A percentile compares a stretch with the other conserved stretches of the same genome.
phyloP scores from a whole-genome alignment of 2,329 filamentous ascomycete species.

The Alternaria ethzedia region DNA sequence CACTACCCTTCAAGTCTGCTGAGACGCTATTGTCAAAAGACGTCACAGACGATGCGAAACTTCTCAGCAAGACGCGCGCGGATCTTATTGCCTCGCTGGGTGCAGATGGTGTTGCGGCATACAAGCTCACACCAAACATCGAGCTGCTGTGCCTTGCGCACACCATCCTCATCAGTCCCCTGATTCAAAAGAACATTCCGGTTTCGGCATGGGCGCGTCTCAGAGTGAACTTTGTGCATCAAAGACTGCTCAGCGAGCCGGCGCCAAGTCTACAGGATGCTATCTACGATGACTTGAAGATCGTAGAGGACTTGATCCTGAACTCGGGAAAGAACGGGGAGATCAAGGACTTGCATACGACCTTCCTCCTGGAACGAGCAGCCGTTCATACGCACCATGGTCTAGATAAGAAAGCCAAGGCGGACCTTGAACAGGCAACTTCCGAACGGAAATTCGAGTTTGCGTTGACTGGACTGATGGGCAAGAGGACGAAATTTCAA shows the following conservation, averaged over 20 bases:
- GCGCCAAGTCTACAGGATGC: slow-evolving; percentile 64
- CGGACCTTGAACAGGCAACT: slow-evolving; percentile 73
- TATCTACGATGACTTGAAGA: slow-evolving; percentile 66
- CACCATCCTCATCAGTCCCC: slow-evolving; percentile 59
- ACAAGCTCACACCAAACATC: slow-evolving; percentile 80
- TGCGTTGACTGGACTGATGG: slow-evolving; percentile 82
- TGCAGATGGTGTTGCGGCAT: slow-evolving; percentile 85
- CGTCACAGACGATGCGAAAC: slow-evolving; percentile 45
- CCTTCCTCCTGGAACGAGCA: slow-evolving; percentile 81
- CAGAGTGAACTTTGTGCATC: slow-evolving; percentile 75
- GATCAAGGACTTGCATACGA: slow-evolving; percentile 52
- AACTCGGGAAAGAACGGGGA: slow-evolving; percentile 25
- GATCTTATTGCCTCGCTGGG: slow-evolving; percentile 73
- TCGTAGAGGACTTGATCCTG: slow-evolving; percentile 56
- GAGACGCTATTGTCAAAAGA: slow-evolving; percentile 58
- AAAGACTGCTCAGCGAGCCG: slow-evolving; percentile 69
- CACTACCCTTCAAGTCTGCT: slow-evolving; percentile 66
- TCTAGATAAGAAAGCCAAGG: slow-evolving; percentile 74
- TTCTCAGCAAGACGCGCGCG: slow-evolving; percentile 52
- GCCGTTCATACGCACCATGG: slow-evolving; percentile 86
- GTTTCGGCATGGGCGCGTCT: slow-evolving; percentile 68
- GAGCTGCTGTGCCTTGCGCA: slow-evolving; percentile 83
- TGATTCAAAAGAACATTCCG: slow-evolving; percentile 53
- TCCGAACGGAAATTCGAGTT: slow-evolving; percentile 75
- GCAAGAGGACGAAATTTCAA: slow-evolving; percentile 83